Base-by-base conservation (phyloP, 2,329 filamentous ascomycete species). In the Lecanoromycetidae sp. region DNA sequence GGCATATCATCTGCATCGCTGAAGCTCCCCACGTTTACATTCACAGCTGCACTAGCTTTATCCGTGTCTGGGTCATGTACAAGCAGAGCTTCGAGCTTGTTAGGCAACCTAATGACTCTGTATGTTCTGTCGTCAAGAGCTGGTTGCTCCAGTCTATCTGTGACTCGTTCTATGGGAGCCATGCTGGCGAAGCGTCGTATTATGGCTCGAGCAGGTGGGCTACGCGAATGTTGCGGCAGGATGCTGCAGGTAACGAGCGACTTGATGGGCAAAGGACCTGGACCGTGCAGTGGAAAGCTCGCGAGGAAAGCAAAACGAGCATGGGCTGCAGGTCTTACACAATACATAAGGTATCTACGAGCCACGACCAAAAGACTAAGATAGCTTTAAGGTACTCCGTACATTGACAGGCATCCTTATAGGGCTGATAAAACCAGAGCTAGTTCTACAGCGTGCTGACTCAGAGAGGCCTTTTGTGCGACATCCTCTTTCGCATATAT, bases 1-100 rank as follows among this genome's bases (percentile, higher is more conserved):
- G 87, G 88, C 77, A 96, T 87, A 57, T 87, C 84, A 55, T 83
- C 77, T 55, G 84, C 79, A 60, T 98, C 91, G 61, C 85, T 93
- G 69, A 95, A 95, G 65, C 86, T 93, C 52, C 91, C 91, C 29
- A 95, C 90, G 63, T 94, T 88, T 61, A 96, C 88, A 62, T 96
- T 91, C 60, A 96, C 79, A 42, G 90, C 84, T 8, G 90, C 91
- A 59, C 87, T 94, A 54, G 91, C 88, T 74, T 96, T 96, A 71
- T 98, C 91, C 6, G 91, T 94, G 53, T 93, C 82, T 1, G 85
- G 77, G 67, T 98, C 91, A 62, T 96, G 90, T 47, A 96, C 91
- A 41, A 98, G 70, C 15, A 98, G 72, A 6, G 80, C 90, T 70
- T 98, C 90, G 13, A 98, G 76, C 63, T 88, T 75, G 65, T 98